Conservation (phyloP, 352 stramenopile species). For the Peronospora destructor region DNA sequence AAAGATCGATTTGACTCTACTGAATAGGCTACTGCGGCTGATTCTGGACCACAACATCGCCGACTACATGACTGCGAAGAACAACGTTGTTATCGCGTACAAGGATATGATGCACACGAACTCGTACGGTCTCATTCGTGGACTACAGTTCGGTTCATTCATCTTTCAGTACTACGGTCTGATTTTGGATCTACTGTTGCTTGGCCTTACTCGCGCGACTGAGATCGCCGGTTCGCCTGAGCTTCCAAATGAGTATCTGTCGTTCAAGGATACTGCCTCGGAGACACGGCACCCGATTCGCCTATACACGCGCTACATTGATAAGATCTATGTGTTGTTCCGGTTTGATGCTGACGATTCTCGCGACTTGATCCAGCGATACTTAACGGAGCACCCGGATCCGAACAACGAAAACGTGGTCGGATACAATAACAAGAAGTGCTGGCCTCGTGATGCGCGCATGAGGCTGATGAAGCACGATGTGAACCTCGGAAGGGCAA, state of each 20-base stretch:
- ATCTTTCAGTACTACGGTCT: constrained; percentile 99
- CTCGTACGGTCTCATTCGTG: constrained; percentile 97
- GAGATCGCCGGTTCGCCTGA: constrained; percentile 97
- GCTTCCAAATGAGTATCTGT: constrained; percentile 98
- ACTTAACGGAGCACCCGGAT: constrained; percentile 99
- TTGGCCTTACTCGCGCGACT: constrained; percentile 96
- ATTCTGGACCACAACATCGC: constrained; percentile 99
- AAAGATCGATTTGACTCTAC: constrained; percentile 98
- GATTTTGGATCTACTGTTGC: constrained; percentile 96
- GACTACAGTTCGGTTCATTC: constrained; percentile 96
- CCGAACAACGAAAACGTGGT: constrained; percentile 99
- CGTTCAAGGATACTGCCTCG: constrained; percentile 95
- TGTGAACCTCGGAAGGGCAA: constrained; percentile 98
- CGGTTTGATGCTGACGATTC: constrained; percentile 97
- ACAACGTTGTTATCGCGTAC: constrained; percentile 97
- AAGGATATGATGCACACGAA: constrained; percentile 99
- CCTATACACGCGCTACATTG: constrained; percentile 98
- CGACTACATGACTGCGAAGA: constrained; percentile 99
- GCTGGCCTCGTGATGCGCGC: constrained; percentile 97
- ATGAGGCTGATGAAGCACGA: constrained; percentile 99
- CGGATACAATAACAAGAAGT: constrained; percentile 99
- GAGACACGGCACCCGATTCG: constrained; percentile 98
- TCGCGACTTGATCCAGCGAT: constrained; percentile 98
- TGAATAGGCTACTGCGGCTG: constrained; percentile 96
- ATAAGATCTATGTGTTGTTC: constrained; percentile 99